Base-by-base conservation (phyloP, 2,329 filamentous ascomycete genomes). In the Monosporascus sp. region DNA sequence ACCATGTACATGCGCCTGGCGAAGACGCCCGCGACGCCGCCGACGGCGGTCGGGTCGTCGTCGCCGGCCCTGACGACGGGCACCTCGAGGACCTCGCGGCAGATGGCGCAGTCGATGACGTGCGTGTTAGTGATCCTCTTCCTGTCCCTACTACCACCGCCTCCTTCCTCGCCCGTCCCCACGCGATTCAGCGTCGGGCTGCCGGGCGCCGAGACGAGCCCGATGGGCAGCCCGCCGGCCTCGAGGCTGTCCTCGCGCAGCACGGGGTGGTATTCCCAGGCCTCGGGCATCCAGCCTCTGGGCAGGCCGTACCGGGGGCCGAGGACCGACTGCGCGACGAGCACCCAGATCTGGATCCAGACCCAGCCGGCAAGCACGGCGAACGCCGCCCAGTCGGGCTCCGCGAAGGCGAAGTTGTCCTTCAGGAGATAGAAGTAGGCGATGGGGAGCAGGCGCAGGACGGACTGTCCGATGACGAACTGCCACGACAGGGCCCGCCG, bases 231-330 rank as follows among this genome's bases (percentile, higher is more conserved):
- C 1, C 84, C 86, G 20, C 88, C 90, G 18, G 88, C 84, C 73
- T 96, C 89, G 46, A 90, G 71, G 54, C 85, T 88, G 57, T 96
- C 91, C 63, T 91, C 89, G 27, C 90, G 83, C 22, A 99, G 77
- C 3, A 96, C 79, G 0, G 91, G 93, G 68, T 99, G 93, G 68
- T 99, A 99, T 65, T 99, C 93, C 80, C 96, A 99, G 1, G 88
- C 89, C 52, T 84, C 81, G n/a, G 83, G 81, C 55, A 78, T 74
- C 83, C 83, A 87, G 49, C 81, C 79, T 45, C 82, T 79, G 2
- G 85, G 87, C 1, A 97, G 73, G 51, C 91, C 90, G 72, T 94
- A 93, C n/a, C 94, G 79, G 1, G 93, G 90, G 0, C 94, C 93
- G 3, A 97, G 75, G 15, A 96, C 77, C 59, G 93, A 89, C 74